Evolutionary conservation across 306 rosid species (phyloP).

Genomic region (Quillaja saponaria): DNA sequence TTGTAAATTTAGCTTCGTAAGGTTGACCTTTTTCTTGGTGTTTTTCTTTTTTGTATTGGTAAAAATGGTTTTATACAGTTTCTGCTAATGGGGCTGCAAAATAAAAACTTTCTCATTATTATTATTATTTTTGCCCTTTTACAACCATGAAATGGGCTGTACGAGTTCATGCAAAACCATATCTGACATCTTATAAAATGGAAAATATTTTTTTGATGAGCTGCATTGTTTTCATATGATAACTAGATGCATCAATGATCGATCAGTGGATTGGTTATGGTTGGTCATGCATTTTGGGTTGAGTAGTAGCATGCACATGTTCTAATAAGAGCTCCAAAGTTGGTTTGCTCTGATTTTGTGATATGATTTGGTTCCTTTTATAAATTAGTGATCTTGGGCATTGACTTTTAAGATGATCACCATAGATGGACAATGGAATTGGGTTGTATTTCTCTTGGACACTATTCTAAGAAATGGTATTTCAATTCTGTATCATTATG

Average conservation of each 20-base stretch:
- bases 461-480: no score
- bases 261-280: neutral
- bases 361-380: conserved; percentile 1
- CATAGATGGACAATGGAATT: neutral
- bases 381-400: neutral
- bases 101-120: no score
- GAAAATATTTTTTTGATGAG: neutral
- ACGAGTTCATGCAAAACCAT: conserved; percentile 10
- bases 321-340: neutral
- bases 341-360: conserved; percentile 7
- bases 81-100: no score
- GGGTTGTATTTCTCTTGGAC: no score
- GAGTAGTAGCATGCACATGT: neutral
- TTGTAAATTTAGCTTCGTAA: neutral
- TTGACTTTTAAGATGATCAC: neutral
- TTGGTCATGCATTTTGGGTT: neutral
- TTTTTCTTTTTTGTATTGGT: neutral
- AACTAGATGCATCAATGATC: neutral
- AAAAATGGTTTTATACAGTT: neutral
- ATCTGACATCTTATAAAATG: conserved; percentile 1
- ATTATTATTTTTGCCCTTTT: neutral
- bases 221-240: neutral
- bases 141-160: neutral
- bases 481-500: no score
- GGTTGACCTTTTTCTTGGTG: neutral